A percentile compares a stretch with the other conserved stretches of the same genome.
Conservation (phyloP, 805 yeast species). For the Debaryomyces tyrocola region DNA sequence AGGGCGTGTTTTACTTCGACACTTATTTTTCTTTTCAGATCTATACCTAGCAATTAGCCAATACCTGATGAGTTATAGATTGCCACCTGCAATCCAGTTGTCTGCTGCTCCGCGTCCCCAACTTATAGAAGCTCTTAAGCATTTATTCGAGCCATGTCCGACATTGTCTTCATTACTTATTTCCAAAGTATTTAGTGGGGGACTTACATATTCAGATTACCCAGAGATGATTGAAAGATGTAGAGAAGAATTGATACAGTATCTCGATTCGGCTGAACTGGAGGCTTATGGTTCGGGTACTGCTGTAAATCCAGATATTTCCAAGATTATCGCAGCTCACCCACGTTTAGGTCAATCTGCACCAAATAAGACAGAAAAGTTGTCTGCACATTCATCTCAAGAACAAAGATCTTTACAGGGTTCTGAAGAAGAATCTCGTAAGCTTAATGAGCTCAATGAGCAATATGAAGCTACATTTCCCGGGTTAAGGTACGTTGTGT, state of each 20-base stretch:
- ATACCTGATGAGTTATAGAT: constrained; percentile 5
- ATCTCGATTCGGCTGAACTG: constrained; percentile 24
- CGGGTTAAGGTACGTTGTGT: constrained; percentile 80
- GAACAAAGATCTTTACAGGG: constrained; percentile 70
- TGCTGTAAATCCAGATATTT: constrained; percentile 25
- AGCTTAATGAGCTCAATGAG: constrained; percentile 54
- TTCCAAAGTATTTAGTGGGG: constrained; percentile 24
- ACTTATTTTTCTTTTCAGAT: neutral
- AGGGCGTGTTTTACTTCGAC: neutral
- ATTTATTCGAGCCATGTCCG: constrained; percentile 66
- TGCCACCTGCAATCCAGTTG: constrained; percentile 32
- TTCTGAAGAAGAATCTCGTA: constrained; percentile 47
- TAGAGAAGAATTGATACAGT: constrained; percentile 36
- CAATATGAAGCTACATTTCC: constrained; percentile 61
- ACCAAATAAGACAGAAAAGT: constrained; percentile 25
- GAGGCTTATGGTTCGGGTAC: constrained; percentile 19
- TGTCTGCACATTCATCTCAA: constrained; percentile 62
- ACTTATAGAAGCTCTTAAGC: constrained; percentile 45
- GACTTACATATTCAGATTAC: constrained; percentile 17
- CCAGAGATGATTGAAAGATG: constrained; percentile 45
- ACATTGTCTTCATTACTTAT: constrained; percentile 37
- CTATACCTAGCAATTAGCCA: neutral
- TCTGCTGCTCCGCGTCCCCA: constrained; percentile 17
- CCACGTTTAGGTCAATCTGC: constrained; percentile 78
- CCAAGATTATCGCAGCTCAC: constrained; percentile 80